phyloP scores from a whole-genome alignment of 306 rosid species.

The Mucuna pruriens region DNA sequence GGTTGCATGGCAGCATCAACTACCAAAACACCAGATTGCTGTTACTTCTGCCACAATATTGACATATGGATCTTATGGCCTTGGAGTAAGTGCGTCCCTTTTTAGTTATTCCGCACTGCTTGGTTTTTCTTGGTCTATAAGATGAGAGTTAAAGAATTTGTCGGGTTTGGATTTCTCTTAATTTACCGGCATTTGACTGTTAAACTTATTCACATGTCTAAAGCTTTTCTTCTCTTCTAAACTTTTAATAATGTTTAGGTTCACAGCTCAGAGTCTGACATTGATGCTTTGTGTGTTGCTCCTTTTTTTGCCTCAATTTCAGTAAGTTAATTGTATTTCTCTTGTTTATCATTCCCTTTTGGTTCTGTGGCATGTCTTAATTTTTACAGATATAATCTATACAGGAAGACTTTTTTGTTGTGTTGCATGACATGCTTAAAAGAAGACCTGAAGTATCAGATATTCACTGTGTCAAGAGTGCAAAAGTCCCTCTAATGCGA shows the following conservation, averaged over 20 bases:
- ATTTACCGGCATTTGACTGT: neutral
- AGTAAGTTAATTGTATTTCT: conserved; percentile 42
- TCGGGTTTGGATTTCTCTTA: neutral
- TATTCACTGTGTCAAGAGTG: conserved; percentile 51
- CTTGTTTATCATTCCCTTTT: conserved; percentile 7
- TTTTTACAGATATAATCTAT: conserved; percentile 6
- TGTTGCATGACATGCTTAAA: conserved; percentile 48
- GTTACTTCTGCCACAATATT: conserved; percentile 47
- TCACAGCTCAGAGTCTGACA: conserved; percentile 52
- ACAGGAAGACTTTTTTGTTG: conserved; percentile 57
- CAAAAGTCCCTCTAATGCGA: conserved; percentile 58
- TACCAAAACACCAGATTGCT: conserved; percentile 40
- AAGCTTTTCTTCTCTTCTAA: neutral
- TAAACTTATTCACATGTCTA: neutral
- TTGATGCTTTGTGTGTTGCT: conserved; percentile 60
- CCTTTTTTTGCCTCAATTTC: conserved; percentile 52
- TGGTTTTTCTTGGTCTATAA: conserved; percentile 8
- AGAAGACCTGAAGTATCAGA: conserved; percentile 51
- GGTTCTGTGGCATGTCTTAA: neutral
- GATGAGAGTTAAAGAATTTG: neutral
- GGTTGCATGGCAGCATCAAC: conserved; percentile 42
- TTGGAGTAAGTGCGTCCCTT: conserved; percentile 47
- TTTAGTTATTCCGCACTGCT: neutral
- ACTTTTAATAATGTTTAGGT: conserved; percentile 43
- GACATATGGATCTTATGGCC: conserved; percentile 63